Base-by-base conservation (phyloP, 306 rosid genomes). In the Rubus parviflorus region DNA sequence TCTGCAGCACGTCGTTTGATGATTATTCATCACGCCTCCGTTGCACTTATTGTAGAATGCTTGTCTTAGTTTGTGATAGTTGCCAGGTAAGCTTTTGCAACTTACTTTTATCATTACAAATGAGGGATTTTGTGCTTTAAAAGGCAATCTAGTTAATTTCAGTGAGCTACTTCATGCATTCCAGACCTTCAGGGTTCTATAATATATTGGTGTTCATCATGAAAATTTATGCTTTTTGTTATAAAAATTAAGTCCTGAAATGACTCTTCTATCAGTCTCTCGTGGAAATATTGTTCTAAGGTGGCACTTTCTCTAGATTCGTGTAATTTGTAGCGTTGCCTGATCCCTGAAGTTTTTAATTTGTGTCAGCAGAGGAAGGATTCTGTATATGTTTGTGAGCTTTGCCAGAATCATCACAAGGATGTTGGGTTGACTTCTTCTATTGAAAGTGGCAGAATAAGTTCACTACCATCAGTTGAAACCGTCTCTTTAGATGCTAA, bases 21-120 rank as follows among this genome's bases (percentile, higher is more conserved):
- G 91, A 95, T 85, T 95, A 95, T 77, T 85, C 95, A 79, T 82
- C 91, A 77, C 97, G 98, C 76, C 86, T 85, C 80, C 89, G 97
- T 73, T 92, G 98, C 81, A 61, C 87, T 70, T 68, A 85, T 67
- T 92, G 98, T 83, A 80, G 98, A 81, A 95, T 95, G 92, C 97
- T 95, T 62, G 92, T 92, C 53, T 85, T 95, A 77, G 89, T 90
- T 74, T 94, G 98, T 81, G 53, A 76, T 66, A 82, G 70, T 86
- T 94, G 97, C 82, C 92, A 87, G 97, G 98, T 90, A 85, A 81
- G 86, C 58, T 57, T 60, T 78, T 66, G 30, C 74, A 17, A 76
- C 20, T n/a, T 58, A 57, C 22, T 57, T 62, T 37, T 49, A 15
- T 74, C 41, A 70, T 43, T 42, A 69, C 4, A 78, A 37, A 65